Base-by-base conservation (phyloP, 2,329 filamentous ascomycete genomes). In the Lachnum nothofagi region DNA sequence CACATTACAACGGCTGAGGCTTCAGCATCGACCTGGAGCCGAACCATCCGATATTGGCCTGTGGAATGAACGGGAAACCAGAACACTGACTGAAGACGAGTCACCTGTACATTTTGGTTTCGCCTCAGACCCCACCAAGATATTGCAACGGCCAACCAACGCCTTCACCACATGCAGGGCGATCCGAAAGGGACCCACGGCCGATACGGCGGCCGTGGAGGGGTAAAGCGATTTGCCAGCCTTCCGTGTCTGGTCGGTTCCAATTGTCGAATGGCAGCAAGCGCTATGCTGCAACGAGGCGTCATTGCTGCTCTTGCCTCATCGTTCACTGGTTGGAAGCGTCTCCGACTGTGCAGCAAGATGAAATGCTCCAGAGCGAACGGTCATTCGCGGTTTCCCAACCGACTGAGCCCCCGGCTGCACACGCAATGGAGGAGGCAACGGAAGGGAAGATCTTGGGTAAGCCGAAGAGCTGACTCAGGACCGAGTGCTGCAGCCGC, bases 251-350 rank as follows among this genome's bases (percentile, higher is more conserved):
- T 44, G 9, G 3, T 19, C 19, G 24, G 31, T 35, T 34, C 23
- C 29, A 34, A 44, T 24, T 44, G 42, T 44, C 42, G 27, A 44
- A 35, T 44, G 20, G 42, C 17, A 44, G 29, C 19, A 12, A 14
- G 20, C 37, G n/a, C 7, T 34, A 6, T 39, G 40, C 40, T 42
- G 22, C 40, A 27, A 29, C 17, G 23, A 8, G 31, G 7, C n/a
- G 31, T 34, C 31, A 34, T 33, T 23, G 29, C 23, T 24, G 42
- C 25, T 40, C 16, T 17, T 38, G 10, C n/a, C 35, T 2, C 35
- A 19, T 19, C 20, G 38, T 6, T 42, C 22, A 44, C 29, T 44
- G 42, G 42, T 19, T 37, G 42, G 29, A 5, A 19, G 19, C 5
- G 19, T 12, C 24, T 29, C 27, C 23, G 17, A 20, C 10, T 34